These are phyloP conservation scores for Hyparrhenia diplandra DNA, from an alignment of 176 grass and related monocot species.

Conservation along the genomic window DNA sequence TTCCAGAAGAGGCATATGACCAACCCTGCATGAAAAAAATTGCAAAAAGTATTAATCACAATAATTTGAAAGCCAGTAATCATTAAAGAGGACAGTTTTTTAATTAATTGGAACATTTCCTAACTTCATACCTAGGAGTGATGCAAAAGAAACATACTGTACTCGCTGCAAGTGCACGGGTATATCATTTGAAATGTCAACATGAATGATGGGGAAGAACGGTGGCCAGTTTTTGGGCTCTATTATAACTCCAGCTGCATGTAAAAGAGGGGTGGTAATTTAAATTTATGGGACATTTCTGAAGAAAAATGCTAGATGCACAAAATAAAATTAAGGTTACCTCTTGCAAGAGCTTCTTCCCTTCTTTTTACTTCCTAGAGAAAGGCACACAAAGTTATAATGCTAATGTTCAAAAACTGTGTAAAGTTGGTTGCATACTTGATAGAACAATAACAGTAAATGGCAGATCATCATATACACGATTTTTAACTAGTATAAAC, in stretches of 20 bases:
- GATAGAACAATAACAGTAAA: background rate
- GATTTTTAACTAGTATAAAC: slow-evolving; percentile 12
- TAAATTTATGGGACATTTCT: background rate
- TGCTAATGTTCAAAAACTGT: background rate
- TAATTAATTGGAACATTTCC: background rate
- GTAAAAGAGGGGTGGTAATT: background rate
- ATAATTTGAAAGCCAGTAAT: background rate
- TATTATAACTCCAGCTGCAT: slow-evolving; percentile 48
- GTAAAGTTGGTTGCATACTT: background rate
- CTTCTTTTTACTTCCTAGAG: slow-evolving; percentile 53
- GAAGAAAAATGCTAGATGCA: background rate
- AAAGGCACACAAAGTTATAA: background rate
- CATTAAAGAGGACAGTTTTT: background rate
- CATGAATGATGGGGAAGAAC: slow-evolving; percentile 70
- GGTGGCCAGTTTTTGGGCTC: slow-evolving; percentile 70
- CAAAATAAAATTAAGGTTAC: background rate
- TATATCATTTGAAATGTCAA: slow-evolving; percentile 69
- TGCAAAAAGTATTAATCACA: background rate
- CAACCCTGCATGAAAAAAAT: slow-evolving; percentile 49
- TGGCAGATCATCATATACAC: background rate
- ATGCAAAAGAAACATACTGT: slow-evolving; percentile 68
- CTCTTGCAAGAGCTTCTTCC: slow-evolving; percentile 51
- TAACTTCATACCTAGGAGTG: slow-evolving; percentile 52
- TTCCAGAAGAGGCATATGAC: slow-evolving; percentile 66
- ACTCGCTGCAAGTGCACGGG: slow-evolving; percentile 60